A percentile compares a stretch with the other conserved stretches of the same genome.
These are phyloP conservation scores for Ganoderma sinense DNA, from an alignment of 1,284 basidiomycete genomes.

Conservation along the genomic window DNA sequence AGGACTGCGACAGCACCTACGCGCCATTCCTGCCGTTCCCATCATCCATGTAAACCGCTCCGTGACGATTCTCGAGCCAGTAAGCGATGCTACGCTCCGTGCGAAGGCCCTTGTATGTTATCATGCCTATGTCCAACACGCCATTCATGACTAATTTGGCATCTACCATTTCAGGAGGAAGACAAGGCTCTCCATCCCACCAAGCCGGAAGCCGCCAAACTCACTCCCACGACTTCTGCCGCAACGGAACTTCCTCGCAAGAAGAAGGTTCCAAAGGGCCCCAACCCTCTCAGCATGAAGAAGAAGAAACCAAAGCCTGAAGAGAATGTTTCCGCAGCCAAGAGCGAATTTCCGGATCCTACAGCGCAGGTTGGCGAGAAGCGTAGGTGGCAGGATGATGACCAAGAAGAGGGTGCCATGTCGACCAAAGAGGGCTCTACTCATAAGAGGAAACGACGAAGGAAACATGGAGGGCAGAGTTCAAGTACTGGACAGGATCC, in stretches of 20 bases:
- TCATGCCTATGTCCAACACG: neutral
- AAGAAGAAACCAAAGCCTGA: constrained; percentile 67
- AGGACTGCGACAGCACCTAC: constrained; percentile 68
- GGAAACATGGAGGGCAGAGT: constrained; percentile 32
- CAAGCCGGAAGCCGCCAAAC: constrained; percentile 50
- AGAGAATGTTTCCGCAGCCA: neutral
- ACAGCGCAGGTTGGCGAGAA: constrained; percentile 31
- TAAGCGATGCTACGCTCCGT: constrained; percentile 76
- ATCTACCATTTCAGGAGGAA: constrained; percentile 53
- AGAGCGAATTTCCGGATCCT: constrained; percentile 8
- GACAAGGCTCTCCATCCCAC: constrained; percentile 58
- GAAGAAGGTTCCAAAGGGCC: constrained; percentile 82
- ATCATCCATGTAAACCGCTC: constrained; percentile 90
- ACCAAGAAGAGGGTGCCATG: constrained; percentile 3
- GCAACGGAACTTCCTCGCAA: constrained; percentile 53
- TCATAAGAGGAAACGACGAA: constrained; percentile 46
- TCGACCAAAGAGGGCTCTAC: constrained; percentile 14
- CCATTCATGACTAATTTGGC: constrained; percentile 3
- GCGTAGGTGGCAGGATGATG: constrained; percentile 34
- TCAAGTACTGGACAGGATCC: neutral
- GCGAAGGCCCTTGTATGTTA: constrained; percentile 69
- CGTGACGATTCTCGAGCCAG: constrained; percentile 91
- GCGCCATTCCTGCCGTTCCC: constrained; percentile 82
- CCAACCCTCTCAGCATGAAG: constrained; percentile 93
- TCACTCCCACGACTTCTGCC: constrained; percentile 45